Evolutionary conservation across 2,329 filamentous ascomycete genomes (phyloP).

Genomic region (Fusarium cyanostomum): DNA sequence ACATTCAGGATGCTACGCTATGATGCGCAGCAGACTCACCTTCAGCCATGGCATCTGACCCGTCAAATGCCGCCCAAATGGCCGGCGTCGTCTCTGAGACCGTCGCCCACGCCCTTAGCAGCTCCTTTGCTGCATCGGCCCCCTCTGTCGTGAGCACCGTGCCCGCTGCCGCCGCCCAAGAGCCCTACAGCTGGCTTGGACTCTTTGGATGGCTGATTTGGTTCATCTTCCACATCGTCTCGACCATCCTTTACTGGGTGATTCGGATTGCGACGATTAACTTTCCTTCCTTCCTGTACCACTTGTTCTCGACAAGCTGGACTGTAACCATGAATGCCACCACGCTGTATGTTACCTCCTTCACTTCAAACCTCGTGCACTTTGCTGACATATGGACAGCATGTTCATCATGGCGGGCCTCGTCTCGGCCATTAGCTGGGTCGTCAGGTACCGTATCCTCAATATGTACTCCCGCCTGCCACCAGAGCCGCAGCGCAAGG

Average conservation of each 20-base stretch:
- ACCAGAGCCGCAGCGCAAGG: conserved; percentile 93
- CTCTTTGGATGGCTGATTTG: conserved; percentile 65
- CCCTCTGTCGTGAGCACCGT: conserved; percentile 53
- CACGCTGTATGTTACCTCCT: conserved; percentile 72
- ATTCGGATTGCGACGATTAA: conserved; percentile 89
- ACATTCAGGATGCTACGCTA: conserved; percentile 51
- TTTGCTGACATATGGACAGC: conserved; percentile 50
- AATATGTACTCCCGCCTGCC: conserved; percentile 97
- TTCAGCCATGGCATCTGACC: conserved; percentile 54
- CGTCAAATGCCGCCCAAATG: conserved; percentile 50
- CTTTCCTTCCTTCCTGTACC: conserved; percentile 88
- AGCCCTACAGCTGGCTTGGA: conserved; percentile 65
- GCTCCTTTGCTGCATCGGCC: conserved; percentile 45
- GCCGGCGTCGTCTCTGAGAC: conserved; percentile 47
- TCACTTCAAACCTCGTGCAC: neutral
- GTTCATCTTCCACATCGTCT: conserved; percentile 63
- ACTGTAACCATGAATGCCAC: conserved; percentile 99
- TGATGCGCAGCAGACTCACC: conserved; percentile 42
- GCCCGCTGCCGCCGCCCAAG: conserved; percentile 48
- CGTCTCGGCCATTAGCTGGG: conserved; percentile 89
- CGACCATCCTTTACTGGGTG: conserved; percentile 76
- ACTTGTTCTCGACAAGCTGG: conserved; percentile 87
- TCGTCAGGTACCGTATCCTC: conserved; percentile 92
- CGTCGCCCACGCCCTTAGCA: conserved; percentile 47
- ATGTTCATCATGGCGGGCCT: conserved; percentile 80